Evolutionary conservation across 176 grass and related monocot genomes (phyloP).

Genomic region (Coix lacrymajobi): DNA sequence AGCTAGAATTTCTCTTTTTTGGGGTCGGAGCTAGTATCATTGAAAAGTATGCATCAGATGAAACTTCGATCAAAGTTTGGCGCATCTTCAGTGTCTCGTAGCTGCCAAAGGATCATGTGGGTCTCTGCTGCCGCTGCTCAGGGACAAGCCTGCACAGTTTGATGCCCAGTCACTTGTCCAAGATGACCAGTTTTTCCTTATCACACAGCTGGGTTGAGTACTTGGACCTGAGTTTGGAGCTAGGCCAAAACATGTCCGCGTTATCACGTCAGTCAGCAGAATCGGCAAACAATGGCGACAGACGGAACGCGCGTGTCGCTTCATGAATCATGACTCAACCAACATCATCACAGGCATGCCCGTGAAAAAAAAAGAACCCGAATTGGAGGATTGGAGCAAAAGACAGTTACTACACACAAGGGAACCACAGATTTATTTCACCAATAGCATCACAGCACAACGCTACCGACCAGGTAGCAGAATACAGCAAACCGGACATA

Average conservation of each 20-base stretch:
- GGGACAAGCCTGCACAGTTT: constrained; percentile 15
- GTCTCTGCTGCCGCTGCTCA: constrained; percentile 1
- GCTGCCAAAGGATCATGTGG: background rate
- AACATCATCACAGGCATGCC: background rate
- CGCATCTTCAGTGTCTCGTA: background rate
- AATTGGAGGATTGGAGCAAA: background rate
- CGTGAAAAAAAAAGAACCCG: too few relatives aligned
- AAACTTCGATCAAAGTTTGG: background rate
- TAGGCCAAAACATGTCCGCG: background rate
- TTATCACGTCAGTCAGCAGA: background rate
- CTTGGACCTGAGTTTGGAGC: background rate
- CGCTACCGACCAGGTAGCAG: background rate
- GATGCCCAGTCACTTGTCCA: constrained; percentile 10
- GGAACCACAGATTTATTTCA: background rate
- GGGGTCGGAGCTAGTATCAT: background rate
- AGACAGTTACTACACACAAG: background rate
- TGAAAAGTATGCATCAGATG: background rate
- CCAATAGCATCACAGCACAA: background rate
- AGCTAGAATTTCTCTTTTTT: background rate
- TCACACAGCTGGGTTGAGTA: constrained; percentile 7
- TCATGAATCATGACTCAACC: background rate
- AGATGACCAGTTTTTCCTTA: constrained; percentile 7
- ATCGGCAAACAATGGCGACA: background rate
- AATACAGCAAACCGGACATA: constrained; percentile 9
- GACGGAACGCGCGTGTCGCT: background rate